Evolutionary conservation across 139 green algal genomes (phyloP), one percentile per base, ranked within the genome.

Genomic region (Mesostigma viride): DNA sequence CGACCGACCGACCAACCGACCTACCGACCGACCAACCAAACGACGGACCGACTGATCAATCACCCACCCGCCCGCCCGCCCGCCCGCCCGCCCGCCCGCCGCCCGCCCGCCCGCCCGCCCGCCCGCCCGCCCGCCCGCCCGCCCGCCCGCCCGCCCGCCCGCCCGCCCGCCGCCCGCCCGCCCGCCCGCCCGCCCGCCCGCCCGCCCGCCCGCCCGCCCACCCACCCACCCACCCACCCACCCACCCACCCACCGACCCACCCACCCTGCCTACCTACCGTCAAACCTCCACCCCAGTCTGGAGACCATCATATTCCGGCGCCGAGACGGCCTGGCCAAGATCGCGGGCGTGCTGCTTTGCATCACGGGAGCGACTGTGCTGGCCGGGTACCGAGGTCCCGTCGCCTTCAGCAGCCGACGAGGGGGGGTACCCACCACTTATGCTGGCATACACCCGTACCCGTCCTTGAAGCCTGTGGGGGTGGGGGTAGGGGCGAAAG

Each of bases 301-400:
- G 31, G 69, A 76, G 46, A 60, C 65, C 1, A 3, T 76, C 20
- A 22, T 40, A 14, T 30, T 68, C n/a, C 35, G 31, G 47, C 65
- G 34, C 0, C 6, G 30, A 6, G 64, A 74, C 35, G 69, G 68
- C 27, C 27, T 35, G 44, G 64, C 68, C 33, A 74, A 74, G 8
- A 11, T 76, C 28, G 31, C 30, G n/a, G 69, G 69, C 3, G 36
- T 76, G 0, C 33, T 32, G 0, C 17, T 65, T 17, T 76, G 69
- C 56, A 31, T 65, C 24, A n/a, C 20, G 0, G 69, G 69, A 0
- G 69, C 69, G 1, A 20, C 75, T 22, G 14, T 65, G 8, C 72
- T 76, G 33, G 64, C 35, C 2, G 27, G 28, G n/a, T 76, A 68
- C 64, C 44, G 56, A 11, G 69, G 69, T 0, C 46, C 69, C 24